Evolutionary conservation across 2,329 filamentous ascomycete genomes (phyloP), one percentile per base, ranked within the genome.

Genomic region (Teratosphaeria epicoccoides): DNA sequence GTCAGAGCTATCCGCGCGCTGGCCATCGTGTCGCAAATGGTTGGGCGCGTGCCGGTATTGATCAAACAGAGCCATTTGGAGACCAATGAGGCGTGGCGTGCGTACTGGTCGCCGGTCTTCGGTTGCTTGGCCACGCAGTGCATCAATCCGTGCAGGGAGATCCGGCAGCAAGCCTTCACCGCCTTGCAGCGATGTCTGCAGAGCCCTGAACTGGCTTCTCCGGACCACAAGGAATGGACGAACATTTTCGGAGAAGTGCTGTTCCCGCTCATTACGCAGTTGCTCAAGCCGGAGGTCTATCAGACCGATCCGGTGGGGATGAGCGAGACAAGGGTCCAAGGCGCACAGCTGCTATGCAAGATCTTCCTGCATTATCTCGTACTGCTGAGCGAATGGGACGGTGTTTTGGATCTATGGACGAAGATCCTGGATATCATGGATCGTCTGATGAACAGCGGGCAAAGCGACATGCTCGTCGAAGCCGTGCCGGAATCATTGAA

Each of bases 91-190:
- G 93, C 93, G 12, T 98, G 93, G 93, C 89, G 88, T 48, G 88
- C 93, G 7, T 98, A 98, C 68, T 98, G 93, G 93, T 84, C 90
- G 12, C 93, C 91, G 1, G 89, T 98, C 24, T 93, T 98, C 70
- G 82, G 88, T 60, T 87, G 88, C 5, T 73, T 98, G 17, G 93
- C 87, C 2, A 82, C 82, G 4, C 93, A 98, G 70, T 96, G 90
- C 70, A 87, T 88, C 50, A 98, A 97, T 66, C 89, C 90, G 0
- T 96, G 89, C 64, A 85, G 91, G 50, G 90, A 96, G 61, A 88
- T 98, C 53, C 83, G 93, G 2, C 87, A 95, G 62, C 80, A 94
- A 63, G 88, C 93, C 1, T 88, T 97, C 61, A 82, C 85, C 6
- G 88, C 84, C 9, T 76, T 98, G 14, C 91, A 97, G 66, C 80